Evolutionary conservation across 352 stramenopile genomes (phyloP), one percentile per base, ranked within the genome.

Genomic region (Globisporangium abappressorium): DNA sequence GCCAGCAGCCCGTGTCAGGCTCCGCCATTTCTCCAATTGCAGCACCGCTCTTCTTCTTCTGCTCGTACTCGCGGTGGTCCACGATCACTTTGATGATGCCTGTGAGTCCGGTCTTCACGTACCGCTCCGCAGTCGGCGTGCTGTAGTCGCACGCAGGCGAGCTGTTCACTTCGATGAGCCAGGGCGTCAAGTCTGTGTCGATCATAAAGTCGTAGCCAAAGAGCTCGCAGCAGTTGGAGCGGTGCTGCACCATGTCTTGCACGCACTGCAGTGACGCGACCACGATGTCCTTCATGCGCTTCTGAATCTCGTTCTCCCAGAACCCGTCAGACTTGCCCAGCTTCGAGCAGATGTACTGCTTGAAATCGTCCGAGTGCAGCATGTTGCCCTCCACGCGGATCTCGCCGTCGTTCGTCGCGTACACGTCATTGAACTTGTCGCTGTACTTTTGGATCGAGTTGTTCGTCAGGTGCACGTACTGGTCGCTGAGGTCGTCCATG

Each of bases 171-270:
- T 97, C 92, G 62, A 98, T 98, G 30, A 98, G 82, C 92, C 90
- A 98, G 58, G 89, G 85, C 47, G 76, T 81, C 36, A 95, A 71
- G 11, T 83, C 70, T 20, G 93, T 80, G 75, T 98, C 91, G 46
- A 98, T 58, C 94, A 98, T 98, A 54, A 98, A 98, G 68, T 98
- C 94, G 75, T 96, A 98, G 15, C 93, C 93, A 64, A 96, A 98
- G 20, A 98, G 72, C 69, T 98, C 94, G 70, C 91, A 98, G 43
- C 79, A 93, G 69, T 98, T 97, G 56, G 82, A 81, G 58, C 94
- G 91, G 56, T 96, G 82, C 66, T 96, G 79, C 22, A 98, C 81
- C 62, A 83, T 73, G 61, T 97, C 92, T 69, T 97, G 88, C 7
- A 90, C 91, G 66, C 89, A 97, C 77, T 89, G 83, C 54, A 98